Base-by-base conservation (phyloP, 768 basidiomycete species). In the Lanmaoa pseudosensibilis region DNA sequence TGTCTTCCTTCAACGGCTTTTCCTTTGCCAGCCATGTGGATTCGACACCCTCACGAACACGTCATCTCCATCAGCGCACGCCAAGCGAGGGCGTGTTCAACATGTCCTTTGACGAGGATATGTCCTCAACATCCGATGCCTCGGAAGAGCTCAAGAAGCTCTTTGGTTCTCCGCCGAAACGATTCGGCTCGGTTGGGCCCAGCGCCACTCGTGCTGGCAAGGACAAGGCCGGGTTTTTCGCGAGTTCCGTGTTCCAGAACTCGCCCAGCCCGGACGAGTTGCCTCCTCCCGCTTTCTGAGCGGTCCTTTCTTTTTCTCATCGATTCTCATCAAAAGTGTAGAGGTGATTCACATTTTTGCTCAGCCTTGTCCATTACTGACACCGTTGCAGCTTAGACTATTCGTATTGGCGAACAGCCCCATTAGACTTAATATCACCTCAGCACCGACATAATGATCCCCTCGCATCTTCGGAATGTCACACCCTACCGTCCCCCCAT, bases 191-290 rank as follows among this genome's bases (percentile, higher is more conserved):
- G 8, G 56, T 72, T 57, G 72, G 69, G 45, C 51, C 58, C 25
- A 71, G 59, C 33, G 51, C 58, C 27, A 49, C 61, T 37, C 69
- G 67, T 58, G 59, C 56, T 58, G 61, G 39, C 57, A 67, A 68
- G 63, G 67, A 73, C 50, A 75, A 73, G 57, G 69, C 74, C 30
- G 80, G 80, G 9, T 89, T 83, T 67, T 92, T 88, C 71, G 89
- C 90, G 62, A 90, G 88, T 65, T 90, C 88, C 33, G 77, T 80
- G 65, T 92, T 90, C 83, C 90, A 91, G 79, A 92, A 90, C 77
- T 90, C 88, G 56, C 90, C 90, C 16, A 90, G 86, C 65, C 90
- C 90, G 50, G 90, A 91, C 58, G 88, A 88, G 67, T 74, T 92
- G 46, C 90, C 90, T 45, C 81, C 83, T 57, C 88, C 87, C 53